phyloP scores from a whole-genome alignment of 345 rosid genomes.

The Firmiana major region DNA sequence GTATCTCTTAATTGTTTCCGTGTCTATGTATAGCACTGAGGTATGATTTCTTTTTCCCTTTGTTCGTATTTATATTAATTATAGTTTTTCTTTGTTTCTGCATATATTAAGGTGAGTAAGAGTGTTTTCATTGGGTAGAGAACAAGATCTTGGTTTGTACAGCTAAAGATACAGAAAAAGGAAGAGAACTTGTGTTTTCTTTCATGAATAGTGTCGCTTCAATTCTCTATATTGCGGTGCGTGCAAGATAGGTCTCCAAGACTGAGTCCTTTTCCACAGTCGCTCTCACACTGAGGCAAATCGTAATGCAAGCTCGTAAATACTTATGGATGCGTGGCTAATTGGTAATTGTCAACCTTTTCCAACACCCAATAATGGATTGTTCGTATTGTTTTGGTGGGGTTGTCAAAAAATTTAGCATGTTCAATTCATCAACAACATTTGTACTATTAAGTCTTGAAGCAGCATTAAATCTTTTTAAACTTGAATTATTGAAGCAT shows the following conservation, averaged over 20 bases:
- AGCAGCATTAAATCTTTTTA: background rate
- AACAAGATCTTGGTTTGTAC: conserved; percentile 30
- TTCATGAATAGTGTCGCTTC: background rate
- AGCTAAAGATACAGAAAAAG: conserved; percentile 27
- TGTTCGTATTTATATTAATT: background rate
- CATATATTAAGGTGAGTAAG: conserved; percentile 16
- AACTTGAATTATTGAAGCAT: background rate
- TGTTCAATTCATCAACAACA: background rate
- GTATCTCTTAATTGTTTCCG: background rate
- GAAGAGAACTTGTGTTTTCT: background rate
- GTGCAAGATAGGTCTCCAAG: background rate
- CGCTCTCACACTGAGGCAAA: conserved; percentile 16
- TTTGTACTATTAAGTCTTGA: background rate
- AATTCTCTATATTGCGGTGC: background rate
- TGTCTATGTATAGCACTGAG: conserved; percentile 28
- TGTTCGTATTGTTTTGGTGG: background rate
- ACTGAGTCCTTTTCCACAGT: background rate
- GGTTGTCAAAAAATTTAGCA: background rate
- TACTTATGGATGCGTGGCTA: background rate
- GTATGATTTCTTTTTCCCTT: background rate
- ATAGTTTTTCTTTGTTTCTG: conserved; percentile 16
- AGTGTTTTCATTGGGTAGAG: background rate
- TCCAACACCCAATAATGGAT: background rate
- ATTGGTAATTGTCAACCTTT: background rate
- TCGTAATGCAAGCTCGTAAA: conserved; percentile 18